Base-by-base conservation (phyloP, 2,329 filamentous ascomycete species). In the Phoma herbarum region DNA sequence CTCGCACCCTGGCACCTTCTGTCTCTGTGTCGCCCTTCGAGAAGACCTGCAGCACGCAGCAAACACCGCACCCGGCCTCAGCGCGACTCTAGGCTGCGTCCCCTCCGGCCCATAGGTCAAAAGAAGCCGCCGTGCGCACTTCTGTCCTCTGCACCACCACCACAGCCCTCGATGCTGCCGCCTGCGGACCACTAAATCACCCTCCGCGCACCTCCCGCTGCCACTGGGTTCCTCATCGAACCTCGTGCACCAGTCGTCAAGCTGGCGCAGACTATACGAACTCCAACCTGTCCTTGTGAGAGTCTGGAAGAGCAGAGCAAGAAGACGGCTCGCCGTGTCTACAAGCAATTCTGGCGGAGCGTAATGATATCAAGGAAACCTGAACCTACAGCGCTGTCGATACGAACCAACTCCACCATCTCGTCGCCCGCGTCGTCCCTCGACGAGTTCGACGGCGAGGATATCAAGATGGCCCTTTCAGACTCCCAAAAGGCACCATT, bases 381-480 rank as follows among this genome's bases (percentile, higher is more conserved):
- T 28, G 69, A 59, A 25, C 62, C 57, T 52, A 65, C 72, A 46
- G 51, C 69, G 22, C 59, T 76, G 20, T 72, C 71, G 44, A 72
- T 77, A 63, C 64, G 65, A 58, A 73, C 75, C 7, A 70, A 72
- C 29, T 77, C 75, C 9, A 71, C 69, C 55, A 64, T 67, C 26
- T 74, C 74, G 26, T 76, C 76, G 4, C 72, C 75, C 59, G 68
- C 73, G 18, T 64, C 68, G 5, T 75, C 75, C 23, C 60, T 71
- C 52, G 61, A 58, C 54, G 71, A 72, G 33, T 67, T 66, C 39
- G 71, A 77, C 47, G 80, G 81, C 78, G 79, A 81, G 75, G 79
- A 83, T 73, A 77, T 71, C 76, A 80, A 75, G 37, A 76, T 75
- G 74, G 77, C 79, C 72, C 82, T 84, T 81, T 79, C 79, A 59